Percentiles rank a stretch among this genome's conserved stretches.
Conservation (phyloP, 345 rosid genomes). For the Arabidopsis arenosa region DNA sequence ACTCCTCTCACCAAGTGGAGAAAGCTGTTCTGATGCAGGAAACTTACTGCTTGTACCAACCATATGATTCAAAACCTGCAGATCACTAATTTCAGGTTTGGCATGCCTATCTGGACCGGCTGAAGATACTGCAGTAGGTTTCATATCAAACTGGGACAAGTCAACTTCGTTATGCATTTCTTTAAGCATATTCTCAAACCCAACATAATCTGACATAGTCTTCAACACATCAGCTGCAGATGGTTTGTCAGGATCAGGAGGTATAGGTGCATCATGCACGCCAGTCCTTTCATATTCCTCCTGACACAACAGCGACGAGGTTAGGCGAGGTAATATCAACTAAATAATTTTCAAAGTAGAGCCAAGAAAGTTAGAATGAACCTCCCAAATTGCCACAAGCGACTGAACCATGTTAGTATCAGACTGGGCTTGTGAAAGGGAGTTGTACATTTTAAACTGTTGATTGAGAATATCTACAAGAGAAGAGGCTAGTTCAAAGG, state of each 20-base stretch:
- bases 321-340: conserved; percentile 35
- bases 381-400: conserved; percentile 98
- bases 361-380: conserved; percentile 43
- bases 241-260: conserved; percentile 78
- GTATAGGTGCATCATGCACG: conserved; percentile 54
- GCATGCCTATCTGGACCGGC: conserved; percentile 46
- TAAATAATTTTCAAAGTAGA: conserved; percentile 13
- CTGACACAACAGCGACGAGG: conserved; percentile 49
- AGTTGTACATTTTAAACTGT: conserved; percentile 60
- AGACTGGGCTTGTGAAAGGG: conserved; percentile 76
- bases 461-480: conserved; percentile 84
- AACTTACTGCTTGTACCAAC: conserved; percentile 41
- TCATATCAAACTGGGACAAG: conserved; percentile 41
- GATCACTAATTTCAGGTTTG: conserved; percentile 42
- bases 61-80: conserved; percentile 40
- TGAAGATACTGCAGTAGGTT: conserved; percentile 41
- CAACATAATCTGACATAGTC: conserved; percentile 59
- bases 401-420: conserved; percentile 96
- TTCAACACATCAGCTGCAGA: conserved; percentile 68
- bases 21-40: conserved; percentile 43
- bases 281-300: conserved; percentile 90
- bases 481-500: conserved; percentile 28
- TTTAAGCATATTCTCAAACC: conserved; percentile 53
- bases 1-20: conserved; percentile 37
- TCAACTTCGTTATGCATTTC: conserved; percentile 51